These are phyloP conservation scores for Lentinula boryana DNA, from an alignment of 768 basidiomycete species.

Conservation along the genomic window DNA sequence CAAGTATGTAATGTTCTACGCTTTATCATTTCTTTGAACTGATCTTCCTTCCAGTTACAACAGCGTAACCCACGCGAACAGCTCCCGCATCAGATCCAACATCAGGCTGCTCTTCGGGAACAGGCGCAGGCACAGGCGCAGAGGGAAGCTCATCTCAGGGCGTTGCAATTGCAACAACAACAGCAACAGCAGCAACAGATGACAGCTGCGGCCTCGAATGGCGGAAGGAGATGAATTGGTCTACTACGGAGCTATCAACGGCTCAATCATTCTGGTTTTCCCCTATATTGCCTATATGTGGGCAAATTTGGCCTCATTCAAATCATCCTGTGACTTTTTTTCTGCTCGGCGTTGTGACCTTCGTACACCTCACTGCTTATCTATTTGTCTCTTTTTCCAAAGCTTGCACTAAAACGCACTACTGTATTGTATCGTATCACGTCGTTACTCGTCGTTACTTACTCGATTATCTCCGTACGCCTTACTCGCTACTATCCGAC, in stretches of 20 bases:
- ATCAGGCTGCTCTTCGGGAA: not conserved
- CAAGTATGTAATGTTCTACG: constrained; percentile 10
- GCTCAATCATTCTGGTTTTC: no score
- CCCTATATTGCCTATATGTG: no score
- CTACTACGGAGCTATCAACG: not conserved
- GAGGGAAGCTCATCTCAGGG: not conserved
- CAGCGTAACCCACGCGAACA: constrained; percentile 13
- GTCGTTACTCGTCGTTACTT: not conserved
- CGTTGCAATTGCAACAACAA: constrained; percentile 15
- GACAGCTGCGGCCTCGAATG: constrained; percentile 16
- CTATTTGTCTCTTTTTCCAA: not conserved
- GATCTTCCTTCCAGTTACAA: not conserved
- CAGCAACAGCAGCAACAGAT: constrained; percentile 17
- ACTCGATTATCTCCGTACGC: not conserved
- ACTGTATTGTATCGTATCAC: not conserved
- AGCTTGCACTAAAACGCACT: not conserved
- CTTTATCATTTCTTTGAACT: no score
- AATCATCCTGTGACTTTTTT: not conserved
- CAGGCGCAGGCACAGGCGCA: not conserved
- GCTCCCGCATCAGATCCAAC: constrained; percentile 11
- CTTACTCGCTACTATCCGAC: not conserved
- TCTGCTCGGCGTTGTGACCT: not conserved
- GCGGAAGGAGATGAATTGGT: not conserved
- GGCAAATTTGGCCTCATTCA: no score
- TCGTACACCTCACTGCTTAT: not conserved